These are phyloP conservation scores for Arabis alpina DNA, from an alignment of 345 rosid genomes.

Conservation along the genomic window DNA sequence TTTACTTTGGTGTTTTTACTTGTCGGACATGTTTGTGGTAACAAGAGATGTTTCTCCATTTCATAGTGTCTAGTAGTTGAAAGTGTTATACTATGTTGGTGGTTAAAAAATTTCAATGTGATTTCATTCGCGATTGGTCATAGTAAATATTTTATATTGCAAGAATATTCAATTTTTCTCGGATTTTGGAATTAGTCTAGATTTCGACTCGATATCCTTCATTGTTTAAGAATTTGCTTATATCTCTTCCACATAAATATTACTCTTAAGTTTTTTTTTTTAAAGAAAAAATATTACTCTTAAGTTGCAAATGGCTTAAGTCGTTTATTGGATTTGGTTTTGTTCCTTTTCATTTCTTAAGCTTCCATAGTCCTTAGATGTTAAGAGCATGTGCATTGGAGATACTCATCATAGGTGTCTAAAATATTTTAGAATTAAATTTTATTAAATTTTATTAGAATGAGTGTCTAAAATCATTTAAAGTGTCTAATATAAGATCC, in stretches of 20 bases:
- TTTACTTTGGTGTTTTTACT: constrained; percentile 4
- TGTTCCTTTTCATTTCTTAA: background rate
- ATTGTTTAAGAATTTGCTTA: background rate
- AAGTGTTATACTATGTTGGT: background rate
- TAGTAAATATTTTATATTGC: background rate
- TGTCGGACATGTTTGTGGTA: background rate
- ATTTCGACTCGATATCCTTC: background rate
- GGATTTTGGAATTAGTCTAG: background rate
- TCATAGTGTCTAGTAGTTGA: background rate
- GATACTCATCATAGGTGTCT: no score
- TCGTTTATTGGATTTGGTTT: constrained; percentile 6
- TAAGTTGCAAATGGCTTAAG: background rate
- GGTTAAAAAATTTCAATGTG: background rate
- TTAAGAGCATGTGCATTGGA: no score
- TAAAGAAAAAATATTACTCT: background rate
- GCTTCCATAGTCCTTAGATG: background rate
- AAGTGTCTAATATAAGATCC: no score
- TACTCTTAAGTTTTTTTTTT: background rate
- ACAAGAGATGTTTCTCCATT: background rate
- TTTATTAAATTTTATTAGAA: no score
- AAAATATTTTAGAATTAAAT: no score
- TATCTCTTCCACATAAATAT: background rate
- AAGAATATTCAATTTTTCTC: background rate
- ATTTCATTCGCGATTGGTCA: background rate
- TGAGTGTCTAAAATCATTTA: no score